phyloP scores from a whole-genome alignment of 139 green algal species.

The Cymbomonas tetramitiformis region DNA sequence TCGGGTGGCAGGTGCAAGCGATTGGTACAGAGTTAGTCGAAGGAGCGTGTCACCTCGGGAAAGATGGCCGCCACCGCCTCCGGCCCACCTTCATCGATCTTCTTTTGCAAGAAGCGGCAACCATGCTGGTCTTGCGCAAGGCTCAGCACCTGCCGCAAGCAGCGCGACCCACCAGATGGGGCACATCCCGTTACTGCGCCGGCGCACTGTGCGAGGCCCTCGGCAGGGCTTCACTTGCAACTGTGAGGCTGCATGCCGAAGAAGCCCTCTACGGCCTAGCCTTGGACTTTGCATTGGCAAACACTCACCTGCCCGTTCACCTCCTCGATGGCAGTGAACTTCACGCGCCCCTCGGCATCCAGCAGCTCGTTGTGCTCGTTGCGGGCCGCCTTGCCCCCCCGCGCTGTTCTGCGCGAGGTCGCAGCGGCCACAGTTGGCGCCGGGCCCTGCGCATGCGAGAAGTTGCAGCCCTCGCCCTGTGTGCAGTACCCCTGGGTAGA shows the following conservation, averaged over 20 bases:
- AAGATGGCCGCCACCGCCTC: conserved; percentile 59
- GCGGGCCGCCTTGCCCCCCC: conserved; percentile 2
- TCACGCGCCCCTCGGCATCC: conserved; percentile 28
- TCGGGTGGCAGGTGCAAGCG: not conserved
- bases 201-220: no score
- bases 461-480: conserved; percentile 5
- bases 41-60: no score
- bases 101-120: conserved; percentile 89
- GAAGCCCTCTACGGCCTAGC: no score
- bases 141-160: conserved; percentile 63
- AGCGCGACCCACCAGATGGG: no score
- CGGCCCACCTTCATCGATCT: conserved; percentile 86
- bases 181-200: no score
- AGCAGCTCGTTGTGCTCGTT: conserved; percentile 51
- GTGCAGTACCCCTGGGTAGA: no score
- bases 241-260: no score
- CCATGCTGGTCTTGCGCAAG: conserved; percentile 92
- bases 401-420: not conserved
- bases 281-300: no score
- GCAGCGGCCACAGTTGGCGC: not conserved
- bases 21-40: not conserved
- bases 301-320: no score
- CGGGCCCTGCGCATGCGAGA: not conserved
- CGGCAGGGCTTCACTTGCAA: no score
- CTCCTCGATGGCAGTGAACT: conserved; percentile 52